Conservation (phyloP, 1,139 yeast species). For the Suhomyces maxii region DNA sequence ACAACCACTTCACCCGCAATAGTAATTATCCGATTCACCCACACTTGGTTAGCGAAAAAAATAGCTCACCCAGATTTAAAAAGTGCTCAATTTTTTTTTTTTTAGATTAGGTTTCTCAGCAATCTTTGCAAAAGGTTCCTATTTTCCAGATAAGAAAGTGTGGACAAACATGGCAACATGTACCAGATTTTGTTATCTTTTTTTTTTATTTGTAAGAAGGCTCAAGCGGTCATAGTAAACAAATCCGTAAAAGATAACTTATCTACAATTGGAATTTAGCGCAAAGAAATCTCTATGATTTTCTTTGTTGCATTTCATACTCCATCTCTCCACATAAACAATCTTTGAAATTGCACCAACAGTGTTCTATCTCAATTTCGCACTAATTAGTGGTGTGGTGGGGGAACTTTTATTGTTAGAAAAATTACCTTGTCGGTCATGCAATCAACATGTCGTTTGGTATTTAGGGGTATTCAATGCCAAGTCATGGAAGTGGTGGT, state of each 20-base stretch:
- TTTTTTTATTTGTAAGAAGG: too few species aligned
- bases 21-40: background rate
- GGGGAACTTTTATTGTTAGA: conserved; percentile 6
- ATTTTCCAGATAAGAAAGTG: background rate
- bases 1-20: background rate
- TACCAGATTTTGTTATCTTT: background rate
- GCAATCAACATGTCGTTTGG: background rate
- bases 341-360: background rate
- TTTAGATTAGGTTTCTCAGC: background rate
- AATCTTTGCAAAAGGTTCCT: background rate
- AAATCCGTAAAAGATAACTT: background rate
- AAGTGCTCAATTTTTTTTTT: too few species aligned
- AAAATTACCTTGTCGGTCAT: conserved; percentile 2
- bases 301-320: background rate
- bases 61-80: background rate
- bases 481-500: background rate
- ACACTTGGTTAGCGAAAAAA: background rate
- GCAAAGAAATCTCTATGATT: background rate
- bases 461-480: background rate
- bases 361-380: background rate
- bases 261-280: background rate
- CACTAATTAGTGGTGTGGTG: conserved; percentile 6
- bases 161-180: background rate
- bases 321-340: background rate
- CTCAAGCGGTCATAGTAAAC: background rate